Percentiles rank a stretch among this genome's conserved stretches.
phyloP scores from a whole-genome alignment of 768 basidiomycete genomes.

The Russula compacta region DNA sequence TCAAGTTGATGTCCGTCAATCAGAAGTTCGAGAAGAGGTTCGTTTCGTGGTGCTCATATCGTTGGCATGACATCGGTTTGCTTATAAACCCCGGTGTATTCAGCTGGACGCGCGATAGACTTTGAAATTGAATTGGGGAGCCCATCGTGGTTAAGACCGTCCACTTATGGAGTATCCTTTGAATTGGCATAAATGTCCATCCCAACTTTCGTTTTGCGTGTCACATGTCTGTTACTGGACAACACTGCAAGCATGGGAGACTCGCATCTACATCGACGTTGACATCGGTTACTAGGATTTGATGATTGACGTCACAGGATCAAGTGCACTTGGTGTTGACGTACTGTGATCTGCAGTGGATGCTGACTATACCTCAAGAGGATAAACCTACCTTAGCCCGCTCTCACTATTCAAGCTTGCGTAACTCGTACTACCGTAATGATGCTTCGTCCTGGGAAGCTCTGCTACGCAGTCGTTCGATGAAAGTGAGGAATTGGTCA shows the following conservation, averaged over 20 bases:
- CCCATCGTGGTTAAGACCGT: background rate
- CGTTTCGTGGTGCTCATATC: conserved; percentile 20
- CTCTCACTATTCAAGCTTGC: background rate
- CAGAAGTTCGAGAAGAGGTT: conserved; percentile 71
- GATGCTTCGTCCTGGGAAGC: background rate
- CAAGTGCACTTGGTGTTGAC: background rate
- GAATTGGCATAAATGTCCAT: conserved; percentile 8
- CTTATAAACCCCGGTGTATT: background rate
- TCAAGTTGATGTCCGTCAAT: conserved; percentile 59
- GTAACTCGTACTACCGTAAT: background rate
- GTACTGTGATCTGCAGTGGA: background rate
- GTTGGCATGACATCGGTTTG: conserved; percentile 12
- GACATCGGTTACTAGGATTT: background rate
- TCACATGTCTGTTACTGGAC: background rate
- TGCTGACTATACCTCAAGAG: background rate
- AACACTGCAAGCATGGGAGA: background rate
- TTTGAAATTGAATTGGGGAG: conserved; percentile 31
- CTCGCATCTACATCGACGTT: background rate
- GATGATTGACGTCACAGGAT: background rate
- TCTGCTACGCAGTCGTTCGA: too few species aligned
- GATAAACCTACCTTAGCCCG: background rate
- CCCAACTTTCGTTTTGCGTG: background rate
- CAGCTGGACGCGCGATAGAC: conserved; percentile 71
- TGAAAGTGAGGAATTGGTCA: background rate
- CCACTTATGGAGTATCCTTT: conserved; percentile 5